Percentiles rank a stretch among this genome's conserved stretches.
Evolutionary conservation across 2,329 filamentous ascomycete species (phyloP).

Genomic region (Bipolaris cookei): DNA sequence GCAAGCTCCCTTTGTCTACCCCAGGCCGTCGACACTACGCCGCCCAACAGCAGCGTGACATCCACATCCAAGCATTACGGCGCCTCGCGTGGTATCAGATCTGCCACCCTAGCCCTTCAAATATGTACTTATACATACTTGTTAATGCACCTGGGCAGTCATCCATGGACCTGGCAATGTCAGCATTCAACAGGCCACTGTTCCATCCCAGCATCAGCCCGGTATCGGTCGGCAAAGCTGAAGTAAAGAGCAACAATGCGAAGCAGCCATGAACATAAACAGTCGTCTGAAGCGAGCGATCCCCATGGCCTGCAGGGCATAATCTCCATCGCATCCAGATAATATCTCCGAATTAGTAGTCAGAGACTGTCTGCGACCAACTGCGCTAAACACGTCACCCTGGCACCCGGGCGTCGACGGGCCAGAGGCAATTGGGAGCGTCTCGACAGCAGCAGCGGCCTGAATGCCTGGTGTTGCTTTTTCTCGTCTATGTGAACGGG

Average conservation of each 20-base stretch:
- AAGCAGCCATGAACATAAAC: not conserved
- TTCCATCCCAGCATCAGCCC: not conserved
- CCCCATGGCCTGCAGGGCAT: slow-evolving; percentile 1
- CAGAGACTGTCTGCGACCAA: slow-evolving; percentile 2
- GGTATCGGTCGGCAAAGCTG: not conserved
- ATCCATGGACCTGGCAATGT: not conserved
- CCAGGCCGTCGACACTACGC: not conserved
- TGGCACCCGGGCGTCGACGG: slow-evolving; percentile 3
- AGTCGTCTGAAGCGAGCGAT: not conserved
- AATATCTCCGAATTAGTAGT: slow-evolving; percentile 6
- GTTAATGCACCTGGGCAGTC: not conserved
- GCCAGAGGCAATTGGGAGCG: not conserved
- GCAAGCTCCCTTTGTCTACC: not conserved
- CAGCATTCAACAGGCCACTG: not conserved
- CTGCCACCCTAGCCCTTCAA: no score
- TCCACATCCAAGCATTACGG: not conserved
- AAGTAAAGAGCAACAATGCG: not conserved
- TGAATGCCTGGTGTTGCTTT: not conserved
- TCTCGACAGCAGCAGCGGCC: not conserved
- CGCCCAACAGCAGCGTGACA: not conserved
- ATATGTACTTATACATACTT: not conserved
- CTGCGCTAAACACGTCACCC: slow-evolving; percentile 21
- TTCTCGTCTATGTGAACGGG: slow-evolving; percentile 8
- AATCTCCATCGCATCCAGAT: not conserved
- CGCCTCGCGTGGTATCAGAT: no score